Evolutionary conservation across 2,329 filamentous ascomycete genomes (phyloP).

Genomic region (Fusarium sp.): DNA sequence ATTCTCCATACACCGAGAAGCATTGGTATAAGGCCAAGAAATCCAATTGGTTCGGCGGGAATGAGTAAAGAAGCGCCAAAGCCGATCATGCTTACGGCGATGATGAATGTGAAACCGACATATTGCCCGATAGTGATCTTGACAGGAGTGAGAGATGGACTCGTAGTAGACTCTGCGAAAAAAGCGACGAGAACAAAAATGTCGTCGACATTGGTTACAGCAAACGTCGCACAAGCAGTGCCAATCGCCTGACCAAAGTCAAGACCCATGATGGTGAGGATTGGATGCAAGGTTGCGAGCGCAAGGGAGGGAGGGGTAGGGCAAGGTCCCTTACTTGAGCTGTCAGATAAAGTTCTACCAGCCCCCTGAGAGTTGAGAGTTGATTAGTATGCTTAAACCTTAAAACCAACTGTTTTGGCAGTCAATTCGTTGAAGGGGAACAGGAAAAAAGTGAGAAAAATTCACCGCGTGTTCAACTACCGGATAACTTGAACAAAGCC

Average conservation of each 20-base stretch:
- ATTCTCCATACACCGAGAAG: constrained; percentile 6
- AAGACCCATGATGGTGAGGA: background rate
- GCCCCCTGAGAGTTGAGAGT: background rate
- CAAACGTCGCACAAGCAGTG: constrained; percentile 2
- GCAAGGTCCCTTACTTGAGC: background rate
- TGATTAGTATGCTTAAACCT: background rate
- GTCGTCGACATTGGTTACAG: constrained; percentile 7
- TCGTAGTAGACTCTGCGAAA: constrained; percentile 2
- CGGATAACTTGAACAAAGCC: constrained; percentile 20
- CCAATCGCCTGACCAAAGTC: constrained; percentile 8
- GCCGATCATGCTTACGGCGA: constrained; percentile 8
- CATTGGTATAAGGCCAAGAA: background rate
- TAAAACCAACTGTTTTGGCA: background rate
- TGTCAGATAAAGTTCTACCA: background rate
- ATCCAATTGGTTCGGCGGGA: constrained; percentile 4
- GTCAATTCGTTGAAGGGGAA: background rate
- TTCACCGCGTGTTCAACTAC: constrained; percentile 14
- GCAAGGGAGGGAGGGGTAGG: background rate
- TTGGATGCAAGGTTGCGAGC: too few species aligned
- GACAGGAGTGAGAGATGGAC: background rate
- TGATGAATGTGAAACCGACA: constrained; percentile 4
- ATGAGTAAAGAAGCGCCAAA: constrained; percentile 4
- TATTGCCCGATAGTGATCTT: constrained; percentile 6
- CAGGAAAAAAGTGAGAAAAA: background rate
- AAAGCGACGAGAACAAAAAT: constrained; percentile 7